Conservation (phyloP, 352 stramenopile genomes). For the Pythium biforme region DNA sequence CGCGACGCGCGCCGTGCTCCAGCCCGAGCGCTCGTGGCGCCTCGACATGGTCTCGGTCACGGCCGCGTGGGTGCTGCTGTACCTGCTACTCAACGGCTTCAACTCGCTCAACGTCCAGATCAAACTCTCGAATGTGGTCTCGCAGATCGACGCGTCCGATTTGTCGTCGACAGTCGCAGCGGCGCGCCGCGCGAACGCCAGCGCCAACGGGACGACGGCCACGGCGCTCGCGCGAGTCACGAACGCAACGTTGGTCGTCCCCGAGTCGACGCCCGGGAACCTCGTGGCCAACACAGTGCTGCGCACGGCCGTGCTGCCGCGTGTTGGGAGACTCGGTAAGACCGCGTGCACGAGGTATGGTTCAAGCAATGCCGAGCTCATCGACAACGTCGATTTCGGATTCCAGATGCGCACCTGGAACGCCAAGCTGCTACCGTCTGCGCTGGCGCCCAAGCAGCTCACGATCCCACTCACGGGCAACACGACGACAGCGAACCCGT, state of each 20-base stretch:
- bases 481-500: no score
- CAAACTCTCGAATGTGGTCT: no score
- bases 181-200: no score
- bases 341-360: no score
- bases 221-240: neutral
- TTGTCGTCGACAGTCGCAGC: no score
- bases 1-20: neutral
- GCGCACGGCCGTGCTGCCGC: neutral
- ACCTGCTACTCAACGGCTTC: constrained; percentile 12
- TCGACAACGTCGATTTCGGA: no score
- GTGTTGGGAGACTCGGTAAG: no score
- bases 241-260: neutral
- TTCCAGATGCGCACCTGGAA: no score
- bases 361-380: no score
- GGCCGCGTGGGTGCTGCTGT: neutral
- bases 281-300: constrained; percentile 1
- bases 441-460: no score
- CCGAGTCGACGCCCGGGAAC: neutral
- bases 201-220: neutral
- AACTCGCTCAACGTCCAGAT: constrained; percentile 16
- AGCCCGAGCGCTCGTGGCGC: neutral
- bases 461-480: no score
- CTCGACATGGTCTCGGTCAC: neutral
- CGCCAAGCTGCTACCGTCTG: no score
- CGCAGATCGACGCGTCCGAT: neutral